Evolutionary conservation across 2,329 filamentous ascomycete species (phyloP).

Genomic region (Aspergillus uvarum): DNA sequence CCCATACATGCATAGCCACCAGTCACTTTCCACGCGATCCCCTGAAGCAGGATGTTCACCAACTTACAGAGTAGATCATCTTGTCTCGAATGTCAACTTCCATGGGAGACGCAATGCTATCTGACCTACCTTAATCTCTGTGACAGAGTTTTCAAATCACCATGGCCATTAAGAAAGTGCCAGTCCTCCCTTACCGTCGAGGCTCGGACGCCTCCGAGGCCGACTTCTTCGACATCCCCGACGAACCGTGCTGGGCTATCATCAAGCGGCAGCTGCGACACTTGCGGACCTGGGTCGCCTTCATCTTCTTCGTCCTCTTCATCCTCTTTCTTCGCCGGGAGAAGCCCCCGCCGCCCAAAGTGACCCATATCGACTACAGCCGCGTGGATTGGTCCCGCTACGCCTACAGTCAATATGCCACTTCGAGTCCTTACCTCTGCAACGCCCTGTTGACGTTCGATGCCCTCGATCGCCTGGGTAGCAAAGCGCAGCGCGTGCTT

Average conservation of each 20-base stretch:
- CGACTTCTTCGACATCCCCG: slow-evolving; percentile 40
- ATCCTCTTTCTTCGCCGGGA: slow-evolving; percentile 27
- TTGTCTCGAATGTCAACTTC: not conserved
- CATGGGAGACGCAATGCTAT: not conserved
- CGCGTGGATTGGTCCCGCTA: slow-evolving; percentile 43
- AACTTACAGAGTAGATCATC: not conserved
- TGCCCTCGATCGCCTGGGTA: slow-evolving; percentile 39
- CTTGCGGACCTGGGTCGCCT: slow-evolving; percentile 31
- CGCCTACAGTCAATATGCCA: slow-evolving; percentile 47
- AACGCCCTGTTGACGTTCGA: slow-evolving; percentile 47
- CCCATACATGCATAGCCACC: not conserved
- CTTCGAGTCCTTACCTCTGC: slow-evolving; percentile 43
- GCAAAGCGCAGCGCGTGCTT: slow-evolving; percentile 41
- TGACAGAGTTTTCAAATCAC: not conserved
- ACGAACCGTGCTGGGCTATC: slow-evolving; percentile 30
- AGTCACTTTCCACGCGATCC: not conserved
- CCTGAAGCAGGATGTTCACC: not conserved
- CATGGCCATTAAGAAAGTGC: slow-evolving; percentile 15
- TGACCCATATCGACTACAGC: slow-evolving; percentile 32
- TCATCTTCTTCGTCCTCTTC: slow-evolving; percentile 27
- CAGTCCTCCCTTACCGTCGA: slow-evolving; percentile 27
- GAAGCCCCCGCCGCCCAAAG: slow-evolving; percentile 17
- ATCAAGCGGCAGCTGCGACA: slow-evolving; percentile 34
- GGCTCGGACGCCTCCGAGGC: slow-evolving; percentile 33
- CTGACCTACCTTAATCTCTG: not conserved